Base-by-base conservation (phyloP, 1,284 basidiomycete species). In the Cryptococcus sp. region DNA sequence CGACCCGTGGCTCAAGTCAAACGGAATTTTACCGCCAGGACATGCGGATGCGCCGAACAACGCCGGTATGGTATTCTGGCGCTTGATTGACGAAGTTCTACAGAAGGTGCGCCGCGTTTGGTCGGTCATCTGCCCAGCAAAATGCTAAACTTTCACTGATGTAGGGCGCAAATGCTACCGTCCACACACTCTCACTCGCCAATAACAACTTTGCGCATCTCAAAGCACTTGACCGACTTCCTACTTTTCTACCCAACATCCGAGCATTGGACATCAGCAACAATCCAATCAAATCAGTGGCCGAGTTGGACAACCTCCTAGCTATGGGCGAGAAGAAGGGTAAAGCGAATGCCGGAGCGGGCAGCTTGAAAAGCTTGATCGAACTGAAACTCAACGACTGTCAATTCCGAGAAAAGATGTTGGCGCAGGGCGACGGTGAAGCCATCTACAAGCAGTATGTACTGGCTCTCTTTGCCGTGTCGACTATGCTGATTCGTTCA, bases 141-240 rank as follows among this genome's bases (percentile, higher is more conserved):
- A 20, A 27, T 40, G 13, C 35, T 47, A 22, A 42, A 25, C 41
- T 50, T 7, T 15, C 42, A 23, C 4, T 11, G 1, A 16, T 27
- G 19, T 38, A 59, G 57, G 57, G 52, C 27, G 57, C 57, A 30
- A 48, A 48, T 39, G 50, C 54, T 20, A 59, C 62, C 48, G 72
- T 77, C n/a, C 70, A 72, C 62, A 79, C 76, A 35, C 64, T 79
- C 17, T 73, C 71, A 7, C 64, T 79, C 17, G 71, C 71, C 23
- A 60, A 70, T 41, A 79, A 79, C 62, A 58, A 70, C 39, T 68
- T 78, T 50, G 38, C 50, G 38, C 55, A 62, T 48, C 63, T 77
- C 15, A n/a, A 47, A 19, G 70, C 72, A 38, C 68, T 79, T 13
- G 53, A 62, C 19, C 63, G 61, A 19, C 66, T 79, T 11, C 68